Evolutionary conservation across 805 yeast genomes (phyloP), one percentile per base, ranked within the genome.

Genomic region (Saccharomyces eubayanus): DNA sequence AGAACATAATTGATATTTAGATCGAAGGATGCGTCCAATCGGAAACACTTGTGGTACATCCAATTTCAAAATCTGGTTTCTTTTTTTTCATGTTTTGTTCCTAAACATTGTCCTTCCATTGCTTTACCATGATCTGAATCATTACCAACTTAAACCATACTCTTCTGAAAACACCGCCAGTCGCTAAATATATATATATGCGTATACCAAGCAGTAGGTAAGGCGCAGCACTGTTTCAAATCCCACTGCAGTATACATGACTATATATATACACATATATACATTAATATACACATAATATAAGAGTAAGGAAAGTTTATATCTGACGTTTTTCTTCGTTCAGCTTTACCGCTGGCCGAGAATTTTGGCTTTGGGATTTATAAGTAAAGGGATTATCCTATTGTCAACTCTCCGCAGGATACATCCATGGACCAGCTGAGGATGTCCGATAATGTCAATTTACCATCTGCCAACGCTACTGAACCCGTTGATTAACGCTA

Each of bases 401-500:
- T 28, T n/a, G 28, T 27, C 8, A 14, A 36, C 43, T 11, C 46
- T 29, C 16, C 31, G 27, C 24, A 31, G 16, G 47, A 16, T 30
- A 30, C 4, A 24, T 12, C 16, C 10, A 68, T 66, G 72, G 11
- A 9, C 20, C 9, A 36, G 43, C 43, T 36, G 16, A 21, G 24
- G 43, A n/a, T 36, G 30, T 28, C 30, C 30, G 43, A 36, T 20
- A n/a, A 52, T 52, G 55, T 16, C 41, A 16, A 64, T 70, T 27
- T 71, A 69, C 46, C 79, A 79, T 59, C 72, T 80, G 36, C 87
- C 88, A 2, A 64, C 75, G 47, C 70, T 84, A 52, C 68, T 77
- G 53, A 85, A 86, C 60, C 89, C 91, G 8, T 71, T 84, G 36
- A 70, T 86, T 31, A 82, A 85, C 65, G 76, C 82, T 41, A 67